Evolutionary conservation across 2,329 filamentous ascomycete species (phyloP).

Genomic region (Aspergillus quadrilineatus): DNA sequence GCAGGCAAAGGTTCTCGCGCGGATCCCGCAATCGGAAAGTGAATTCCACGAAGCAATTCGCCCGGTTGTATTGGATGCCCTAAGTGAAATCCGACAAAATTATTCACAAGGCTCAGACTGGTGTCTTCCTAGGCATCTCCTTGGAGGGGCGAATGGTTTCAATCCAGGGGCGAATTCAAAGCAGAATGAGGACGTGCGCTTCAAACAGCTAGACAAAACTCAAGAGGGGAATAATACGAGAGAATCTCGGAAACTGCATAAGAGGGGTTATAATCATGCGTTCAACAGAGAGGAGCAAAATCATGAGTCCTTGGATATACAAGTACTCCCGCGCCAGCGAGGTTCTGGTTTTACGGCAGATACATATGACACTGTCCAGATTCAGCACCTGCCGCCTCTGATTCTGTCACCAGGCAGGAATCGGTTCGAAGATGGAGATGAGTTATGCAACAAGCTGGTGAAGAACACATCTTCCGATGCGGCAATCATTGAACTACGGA

Average conservation of each 20-base stretch:
- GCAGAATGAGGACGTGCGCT: background rate
- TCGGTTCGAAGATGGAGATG: background rate
- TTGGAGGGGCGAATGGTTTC: background rate
- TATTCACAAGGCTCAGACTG: conserved; percentile 26
- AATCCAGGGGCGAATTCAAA: background rate
- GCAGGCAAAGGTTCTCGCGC: conserved; percentile 39
- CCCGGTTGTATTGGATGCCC: conserved; percentile 40
- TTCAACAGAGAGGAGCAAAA: background rate
- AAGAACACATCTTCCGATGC: conserved; percentile 9
- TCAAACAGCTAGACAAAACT: background rate
- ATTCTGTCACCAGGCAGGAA: conserved; percentile 6
- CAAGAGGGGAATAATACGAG: conserved; percentile 9
- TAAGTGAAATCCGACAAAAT: conserved; percentile 31
- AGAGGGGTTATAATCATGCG: background rate
- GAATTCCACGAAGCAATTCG: conserved; percentile 25
- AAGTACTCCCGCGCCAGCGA: background rate
- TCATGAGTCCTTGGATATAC: background rate
- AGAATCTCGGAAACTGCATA: background rate
- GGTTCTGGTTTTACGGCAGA: background rate
- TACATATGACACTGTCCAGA: background rate
- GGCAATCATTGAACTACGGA: conserved; percentile 13
- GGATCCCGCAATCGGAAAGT: conserved; percentile 34
- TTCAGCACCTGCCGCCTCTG: conserved; percentile 1
- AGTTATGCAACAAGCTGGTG: background rate
- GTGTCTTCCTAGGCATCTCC: conserved; percentile 32